Conservation (phyloP, 768 basidiomycete species). For the Tylopilus vinaceipallidus region DNA sequence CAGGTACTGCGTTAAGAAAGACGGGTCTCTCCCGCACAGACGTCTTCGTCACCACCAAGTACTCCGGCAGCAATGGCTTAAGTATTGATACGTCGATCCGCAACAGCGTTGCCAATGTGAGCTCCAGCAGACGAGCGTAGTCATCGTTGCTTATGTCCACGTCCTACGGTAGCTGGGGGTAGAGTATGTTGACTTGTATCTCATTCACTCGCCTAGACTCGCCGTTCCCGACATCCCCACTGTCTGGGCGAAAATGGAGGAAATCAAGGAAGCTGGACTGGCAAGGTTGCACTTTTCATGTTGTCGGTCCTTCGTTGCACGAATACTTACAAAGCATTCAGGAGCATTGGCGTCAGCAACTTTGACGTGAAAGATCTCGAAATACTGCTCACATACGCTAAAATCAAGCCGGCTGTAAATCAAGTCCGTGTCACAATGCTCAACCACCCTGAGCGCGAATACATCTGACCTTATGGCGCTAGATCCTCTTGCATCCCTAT, state of each 20-base stretch:
- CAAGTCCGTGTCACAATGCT: slow-evolving; percentile 43
- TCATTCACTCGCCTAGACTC: slow-evolving; percentile 58
- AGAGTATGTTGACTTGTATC: slow-evolving; percentile 66
- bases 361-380: slow-evolving; percentile 55
- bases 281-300: slow-evolving; percentile 52
- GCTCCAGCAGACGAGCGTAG: slow-evolving; percentile 14
- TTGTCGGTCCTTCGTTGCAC: too few relatives aligned
- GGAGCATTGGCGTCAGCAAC: slow-evolving; percentile 75
- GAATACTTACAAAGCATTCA: slow-evolving; percentile 19
- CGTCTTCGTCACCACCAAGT: slow-evolving; percentile 67
- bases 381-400: slow-evolving; percentile 54
- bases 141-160: neutral
- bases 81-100: slow-evolving; percentile 54
- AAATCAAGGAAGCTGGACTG: slow-evolving; percentile 51
- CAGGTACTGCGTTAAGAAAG: slow-evolving; percentile 37
- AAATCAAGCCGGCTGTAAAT: slow-evolving; percentile 64
- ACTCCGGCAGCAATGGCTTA: slow-evolving; percentile 48
- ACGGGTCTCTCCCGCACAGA: slow-evolving; percentile 56
- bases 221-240: slow-evolving; percentile 58
- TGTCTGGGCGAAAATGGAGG: slow-evolving; percentile 64
- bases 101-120: slow-evolving; percentile 54
- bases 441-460: neutral
- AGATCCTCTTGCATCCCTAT: slow-evolving; percentile 75
- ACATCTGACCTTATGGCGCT: neutral
- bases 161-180: slow-evolving; percentile 57